These are phyloP conservation scores for Simplicillium sp. DNA, from an alignment of 2,329 filamentous ascomycete genomes.

Conservation along the genomic window DNA sequence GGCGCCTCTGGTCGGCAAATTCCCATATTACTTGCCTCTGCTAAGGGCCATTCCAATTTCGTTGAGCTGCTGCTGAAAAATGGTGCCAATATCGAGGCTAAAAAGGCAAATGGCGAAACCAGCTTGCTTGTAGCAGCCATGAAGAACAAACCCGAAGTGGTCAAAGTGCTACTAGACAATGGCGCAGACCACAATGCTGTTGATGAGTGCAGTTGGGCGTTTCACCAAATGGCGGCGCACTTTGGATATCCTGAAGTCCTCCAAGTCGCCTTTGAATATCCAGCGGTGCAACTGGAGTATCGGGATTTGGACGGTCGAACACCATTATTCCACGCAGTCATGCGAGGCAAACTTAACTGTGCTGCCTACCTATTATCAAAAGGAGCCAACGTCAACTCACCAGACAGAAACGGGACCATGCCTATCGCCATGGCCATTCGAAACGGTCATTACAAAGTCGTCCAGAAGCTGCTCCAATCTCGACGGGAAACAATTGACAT, in stretches of 20 bases:
- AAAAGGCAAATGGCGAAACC: slow-evolving; percentile 3
- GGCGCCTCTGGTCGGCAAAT: slow-evolving; percentile 10
- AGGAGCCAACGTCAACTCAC: too few relatives aligned
- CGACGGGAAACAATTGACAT: too few relatives aligned
- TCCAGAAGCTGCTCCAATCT: too few relatives aligned
- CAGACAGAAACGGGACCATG: too few relatives aligned
- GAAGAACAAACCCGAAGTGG: too few relatives aligned
- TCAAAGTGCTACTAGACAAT: not conserved
- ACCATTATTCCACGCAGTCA: slow-evolving; percentile 2
- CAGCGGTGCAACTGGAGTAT: not conserved
- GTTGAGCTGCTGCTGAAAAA: not conserved
- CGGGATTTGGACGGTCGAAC: slow-evolving; percentile 4
- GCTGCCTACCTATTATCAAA: not conserved
- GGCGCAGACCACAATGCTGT: not conserved
- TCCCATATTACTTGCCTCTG: slow-evolving; percentile 19
- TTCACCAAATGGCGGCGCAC: slow-evolving; percentile 4
- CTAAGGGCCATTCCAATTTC: slow-evolving; percentile 9
- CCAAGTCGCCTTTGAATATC: too few relatives aligned
- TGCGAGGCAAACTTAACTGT: not conserved
- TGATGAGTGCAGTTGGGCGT: slow-evolving; percentile 4
- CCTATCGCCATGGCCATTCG: too few relatives aligned
- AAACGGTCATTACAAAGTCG: too few relatives aligned
- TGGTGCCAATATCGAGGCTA: slow-evolving; percentile 1
- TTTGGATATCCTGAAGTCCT: too few relatives aligned
- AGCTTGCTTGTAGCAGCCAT: too few relatives aligned